Conservation (phyloP, 2,329 filamentous ascomycete genomes). For the Dactylonectria macrodidyma region DNA sequence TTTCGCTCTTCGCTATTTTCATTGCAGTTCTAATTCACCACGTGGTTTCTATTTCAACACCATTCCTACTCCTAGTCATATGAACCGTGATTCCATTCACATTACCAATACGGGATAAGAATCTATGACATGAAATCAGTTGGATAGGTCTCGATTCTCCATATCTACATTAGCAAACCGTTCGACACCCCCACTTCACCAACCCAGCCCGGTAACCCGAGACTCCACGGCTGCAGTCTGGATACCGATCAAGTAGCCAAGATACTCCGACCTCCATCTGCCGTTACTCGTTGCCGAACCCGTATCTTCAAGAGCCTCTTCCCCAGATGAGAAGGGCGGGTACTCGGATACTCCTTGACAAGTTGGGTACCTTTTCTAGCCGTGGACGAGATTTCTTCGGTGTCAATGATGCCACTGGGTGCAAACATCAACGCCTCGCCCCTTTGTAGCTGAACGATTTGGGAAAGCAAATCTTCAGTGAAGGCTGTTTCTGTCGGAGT, state of each 20-base stretch:
- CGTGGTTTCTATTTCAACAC: too few relatives aligned
- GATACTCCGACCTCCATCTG: slow-evolving; percentile 62
- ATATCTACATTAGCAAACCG: too few relatives aligned
- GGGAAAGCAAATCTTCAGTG: slow-evolving; percentile 54
- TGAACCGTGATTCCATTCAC: too few relatives aligned
- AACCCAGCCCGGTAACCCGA: too few relatives aligned
- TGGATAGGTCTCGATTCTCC: too few relatives aligned
- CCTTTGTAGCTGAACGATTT: slow-evolving; percentile 59
- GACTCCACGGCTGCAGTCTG: neutral
- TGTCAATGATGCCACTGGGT: slow-evolving; percentile 57
- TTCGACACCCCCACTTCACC: too few relatives aligned
- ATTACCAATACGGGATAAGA: too few relatives aligned
- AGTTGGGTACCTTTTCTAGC: neutral
- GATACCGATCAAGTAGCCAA: slow-evolving; percentile 54
- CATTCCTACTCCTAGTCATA: too few relatives aligned
- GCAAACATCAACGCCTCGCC: slow-evolving; percentile 65
- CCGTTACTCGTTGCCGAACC: slow-evolving; percentile 59
- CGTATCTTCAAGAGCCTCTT: slow-evolving; percentile 58
- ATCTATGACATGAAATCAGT: too few relatives aligned
- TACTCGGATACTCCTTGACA: neutral
- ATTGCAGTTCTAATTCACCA: too few relatives aligned
- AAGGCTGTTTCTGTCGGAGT: neutral
- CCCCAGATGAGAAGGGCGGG: slow-evolving; percentile 47
- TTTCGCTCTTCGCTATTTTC: too few relatives aligned
- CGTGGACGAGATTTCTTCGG: neutral